These are phyloP conservation scores for Paracamarosporium sp. DNA, from an alignment of 2,329 filamentous ascomycete genomes.

Conservation along the genomic window DNA sequence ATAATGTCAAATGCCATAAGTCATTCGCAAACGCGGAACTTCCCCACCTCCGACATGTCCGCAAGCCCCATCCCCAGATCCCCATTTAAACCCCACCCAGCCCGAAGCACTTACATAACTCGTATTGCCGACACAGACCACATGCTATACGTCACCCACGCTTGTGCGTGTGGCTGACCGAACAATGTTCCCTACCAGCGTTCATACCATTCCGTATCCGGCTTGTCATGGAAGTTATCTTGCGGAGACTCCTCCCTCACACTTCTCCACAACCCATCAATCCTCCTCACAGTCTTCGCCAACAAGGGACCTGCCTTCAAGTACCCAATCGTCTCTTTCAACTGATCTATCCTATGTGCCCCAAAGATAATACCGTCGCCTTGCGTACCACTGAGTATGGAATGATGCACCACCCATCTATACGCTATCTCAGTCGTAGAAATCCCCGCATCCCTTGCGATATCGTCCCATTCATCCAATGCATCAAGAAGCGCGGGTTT, in stretches of 20 bases:
- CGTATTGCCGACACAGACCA: too few relatives aligned
- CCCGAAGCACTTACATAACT: too few relatives aligned
- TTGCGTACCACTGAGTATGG: constrained; percentile 43
- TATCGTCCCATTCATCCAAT: constrained; percentile 48
- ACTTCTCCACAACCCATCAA: neutral
- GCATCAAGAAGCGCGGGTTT: constrained; percentile 44
- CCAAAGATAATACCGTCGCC: constrained; percentile 52
- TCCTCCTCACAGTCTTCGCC: constrained; percentile 13
- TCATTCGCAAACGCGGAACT: too few relatives aligned
- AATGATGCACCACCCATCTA: constrained; percentile 52
- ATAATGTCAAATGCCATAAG: neutral
- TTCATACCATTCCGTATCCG: too few relatives aligned
- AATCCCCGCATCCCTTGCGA: constrained; percentile 49
- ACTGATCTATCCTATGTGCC: constrained; percentile 24
- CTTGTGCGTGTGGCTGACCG: too few relatives aligned
- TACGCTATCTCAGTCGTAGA: constrained; percentile 52
- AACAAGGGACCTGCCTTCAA: constrained; percentile 20
- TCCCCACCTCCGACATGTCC: too few relatives aligned
- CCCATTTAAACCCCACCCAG: too few relatives aligned
- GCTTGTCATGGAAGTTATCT: too few relatives aligned
- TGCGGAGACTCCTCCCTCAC: neutral
- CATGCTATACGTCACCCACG: too few relatives aligned
- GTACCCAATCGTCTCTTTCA: constrained; percentile 16
- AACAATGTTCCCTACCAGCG: too few relatives aligned
- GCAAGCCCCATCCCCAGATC: too few relatives aligned